phyloP scores from a whole-genome alignment of 148 eudicot genomes.

The Rhododendron molle region DNA sequence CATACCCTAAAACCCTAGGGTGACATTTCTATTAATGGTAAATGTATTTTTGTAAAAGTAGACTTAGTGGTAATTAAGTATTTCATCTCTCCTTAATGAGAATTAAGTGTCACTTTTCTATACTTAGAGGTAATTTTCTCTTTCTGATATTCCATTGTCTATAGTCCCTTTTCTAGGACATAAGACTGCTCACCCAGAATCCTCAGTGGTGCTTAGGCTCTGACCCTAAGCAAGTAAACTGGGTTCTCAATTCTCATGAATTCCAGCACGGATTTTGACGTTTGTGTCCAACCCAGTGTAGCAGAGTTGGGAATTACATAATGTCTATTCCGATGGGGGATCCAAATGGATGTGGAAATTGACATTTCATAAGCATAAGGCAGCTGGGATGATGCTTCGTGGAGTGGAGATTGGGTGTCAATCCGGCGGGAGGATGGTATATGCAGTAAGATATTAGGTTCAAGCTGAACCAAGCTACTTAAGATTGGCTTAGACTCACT shows the following conservation, averaged over 20 bases:
- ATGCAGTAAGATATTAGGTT: background rate
- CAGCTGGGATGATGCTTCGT: background rate
- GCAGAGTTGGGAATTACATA: background rate
- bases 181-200: background rate
- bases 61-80: too few relatives aligned
- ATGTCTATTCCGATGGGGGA: background rate
- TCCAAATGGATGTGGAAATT: background rate
- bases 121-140: too few relatives aligned
- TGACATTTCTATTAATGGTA: too few relatives aligned
- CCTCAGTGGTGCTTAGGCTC: background rate
- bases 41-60: too few relatives aligned
- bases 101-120: too few relatives aligned
- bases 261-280: background rate
- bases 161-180: background rate
- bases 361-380: background rate
- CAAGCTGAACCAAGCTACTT: conserved; percentile 9
- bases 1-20: too few relatives aligned
- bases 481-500: background rate
- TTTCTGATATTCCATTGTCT: too few relatives aligned
- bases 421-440: background rate
- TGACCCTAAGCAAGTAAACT: background rate
- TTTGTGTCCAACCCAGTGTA: background rate
- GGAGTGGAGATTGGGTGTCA: background rate
- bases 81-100: too few relatives aligned
- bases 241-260: background rate